Evolutionary conservation across 1,139 yeast genomes (phyloP).

Genomic region (Pichia sp.): DNA sequence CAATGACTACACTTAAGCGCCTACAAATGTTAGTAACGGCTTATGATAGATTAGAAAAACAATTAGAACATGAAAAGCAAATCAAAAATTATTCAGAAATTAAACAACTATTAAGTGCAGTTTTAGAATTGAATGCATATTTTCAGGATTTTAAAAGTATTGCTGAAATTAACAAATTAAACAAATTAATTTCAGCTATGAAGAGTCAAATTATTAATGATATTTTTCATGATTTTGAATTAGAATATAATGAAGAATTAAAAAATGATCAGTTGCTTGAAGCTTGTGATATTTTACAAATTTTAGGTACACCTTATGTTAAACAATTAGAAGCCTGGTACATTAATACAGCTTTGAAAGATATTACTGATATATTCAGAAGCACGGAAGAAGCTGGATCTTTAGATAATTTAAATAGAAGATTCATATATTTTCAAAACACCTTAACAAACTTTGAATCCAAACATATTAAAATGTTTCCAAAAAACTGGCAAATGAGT

Average conservation of each 20-base stretch:
- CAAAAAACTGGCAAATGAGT: slow-evolving; percentile 65
- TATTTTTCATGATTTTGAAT: slow-evolving; percentile 68
- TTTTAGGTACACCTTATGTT: slow-evolving; percentile 55
- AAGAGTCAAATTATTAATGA: slow-evolving; percentile 65
- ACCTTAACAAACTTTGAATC: slow-evolving; percentile 52
- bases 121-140: slow-evolving; percentile 66
- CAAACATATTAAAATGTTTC: slow-evolving; percentile 51
- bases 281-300: slow-evolving; percentile 70
- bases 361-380: slow-evolving; percentile 67
- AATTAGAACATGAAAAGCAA: slow-evolving; percentile 32
- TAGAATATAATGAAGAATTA: slow-evolving; percentile 30
- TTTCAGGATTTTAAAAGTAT: slow-evolving; percentile 82
- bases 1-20: slow-evolving; percentile 82
- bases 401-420: slow-evolving; percentile 72
- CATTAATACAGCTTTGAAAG: slow-evolving; percentile 62
- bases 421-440: slow-evolving; percentile 76
- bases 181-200: slow-evolving; percentile 55
- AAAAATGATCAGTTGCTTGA: slow-evolving; percentile 36
- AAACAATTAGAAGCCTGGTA: slow-evolving; percentile 70
- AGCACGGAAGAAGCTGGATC: slow-evolving; percentile 90
- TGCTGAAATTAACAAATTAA: slow-evolving; percentile 67
- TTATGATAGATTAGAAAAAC: slow-evolving; percentile 53
- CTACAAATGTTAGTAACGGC: slow-evolving; percentile 83
- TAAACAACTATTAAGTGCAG: slow-evolving; percentile 63
- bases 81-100: slow-evolving; percentile 58